Percentiles rank a stretch among this genome's conserved stretches.
These are phyloP conservation scores for Saccharomyces hybrid DNA, from an alignment of 1,139 yeast genomes.

Conservation along the genomic window DNA sequence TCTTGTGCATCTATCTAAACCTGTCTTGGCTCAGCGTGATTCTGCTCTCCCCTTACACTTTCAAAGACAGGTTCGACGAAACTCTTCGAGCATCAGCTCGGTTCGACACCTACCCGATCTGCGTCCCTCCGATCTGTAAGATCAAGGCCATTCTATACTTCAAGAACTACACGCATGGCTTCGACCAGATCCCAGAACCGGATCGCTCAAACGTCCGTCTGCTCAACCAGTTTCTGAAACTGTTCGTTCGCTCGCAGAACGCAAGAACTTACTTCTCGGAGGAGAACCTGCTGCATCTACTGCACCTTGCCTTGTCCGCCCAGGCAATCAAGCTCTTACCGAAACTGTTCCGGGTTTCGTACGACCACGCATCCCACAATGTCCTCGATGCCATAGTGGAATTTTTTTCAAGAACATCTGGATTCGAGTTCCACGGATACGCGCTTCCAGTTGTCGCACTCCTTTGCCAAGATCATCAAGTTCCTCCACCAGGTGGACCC, in stretches of 20 bases:
- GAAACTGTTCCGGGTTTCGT: background rate
- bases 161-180: background rate
- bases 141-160: background rate
- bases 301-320: background rate
- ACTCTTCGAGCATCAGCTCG: background rate
- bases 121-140: background rate
- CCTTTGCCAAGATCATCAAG: constrained; percentile 27
- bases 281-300: background rate
- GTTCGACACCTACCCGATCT: background rate
- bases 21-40: background rate
- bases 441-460: constrained; percentile 31
- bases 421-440: constrained; percentile 28
- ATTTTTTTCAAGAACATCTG: constrained; percentile 12
- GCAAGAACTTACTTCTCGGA: background rate
- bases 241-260: background rate
- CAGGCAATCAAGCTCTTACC: background rate
- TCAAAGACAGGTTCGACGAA: background rate
- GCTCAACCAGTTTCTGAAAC: background rate
- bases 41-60: background rate
- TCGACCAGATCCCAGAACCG: background rate
- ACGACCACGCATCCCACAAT: background rate
- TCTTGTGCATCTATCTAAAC: background rate
- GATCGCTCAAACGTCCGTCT: background rate
- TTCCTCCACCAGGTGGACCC: background rate
- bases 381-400: background rate